Evolutionary conservation across 352 stramenopile genomes (phyloP).

Genomic region (Pythium rhizo-oryzae): DNA sequence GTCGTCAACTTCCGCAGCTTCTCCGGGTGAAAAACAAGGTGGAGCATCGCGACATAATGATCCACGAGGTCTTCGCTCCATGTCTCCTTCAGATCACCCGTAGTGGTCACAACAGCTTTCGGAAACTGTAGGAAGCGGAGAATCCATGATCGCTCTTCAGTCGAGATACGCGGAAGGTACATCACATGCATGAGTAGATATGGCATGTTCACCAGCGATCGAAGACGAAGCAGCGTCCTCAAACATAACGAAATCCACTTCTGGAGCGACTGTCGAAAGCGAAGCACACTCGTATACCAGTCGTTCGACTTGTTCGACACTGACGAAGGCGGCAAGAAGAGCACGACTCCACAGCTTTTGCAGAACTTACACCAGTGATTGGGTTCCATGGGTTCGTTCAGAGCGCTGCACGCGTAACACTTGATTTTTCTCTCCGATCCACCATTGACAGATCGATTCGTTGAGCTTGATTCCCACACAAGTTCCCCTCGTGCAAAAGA

Average conservation of each 20-base stretch:
- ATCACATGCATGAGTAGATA: constrained; percentile 87
- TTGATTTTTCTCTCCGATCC: constrained; percentile 61
- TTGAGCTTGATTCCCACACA: constrained; percentile 55
- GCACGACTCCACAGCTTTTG: constrained; percentile 68
- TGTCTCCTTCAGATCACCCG: constrained; percentile 54
- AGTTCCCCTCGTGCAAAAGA: constrained; percentile 82
- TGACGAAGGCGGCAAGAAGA: constrained; percentile 79
- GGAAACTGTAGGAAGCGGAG: constrained; percentile 84
- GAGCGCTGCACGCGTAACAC: constrained; percentile 72
- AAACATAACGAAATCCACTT: constrained; percentile 83
- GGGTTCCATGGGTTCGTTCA: constrained; percentile 67
- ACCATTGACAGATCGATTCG: constrained; percentile 32
- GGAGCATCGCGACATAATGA: constrained; percentile 85
- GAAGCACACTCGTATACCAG: constrained; percentile 75
- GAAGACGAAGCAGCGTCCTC: constrained; percentile 58
- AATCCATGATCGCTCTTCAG: constrained; percentile 79
- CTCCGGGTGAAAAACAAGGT: constrained; percentile 86
- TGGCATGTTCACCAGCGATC: constrained; percentile 75
- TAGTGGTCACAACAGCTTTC: constrained; percentile 54
- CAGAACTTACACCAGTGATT: constrained; percentile 81
- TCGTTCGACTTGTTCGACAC: constrained; percentile 80
- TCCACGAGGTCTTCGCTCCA: constrained; percentile 87
- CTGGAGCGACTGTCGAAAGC: constrained; percentile 76
- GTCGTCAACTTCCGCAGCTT: constrained; percentile 74
- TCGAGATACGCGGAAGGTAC: constrained; percentile 81